These are phyloP conservation scores for Colletotrichum graminicola DNA, from an alignment of 2,329 filamentous ascomycete genomes.

Conservation along the genomic window DNA sequence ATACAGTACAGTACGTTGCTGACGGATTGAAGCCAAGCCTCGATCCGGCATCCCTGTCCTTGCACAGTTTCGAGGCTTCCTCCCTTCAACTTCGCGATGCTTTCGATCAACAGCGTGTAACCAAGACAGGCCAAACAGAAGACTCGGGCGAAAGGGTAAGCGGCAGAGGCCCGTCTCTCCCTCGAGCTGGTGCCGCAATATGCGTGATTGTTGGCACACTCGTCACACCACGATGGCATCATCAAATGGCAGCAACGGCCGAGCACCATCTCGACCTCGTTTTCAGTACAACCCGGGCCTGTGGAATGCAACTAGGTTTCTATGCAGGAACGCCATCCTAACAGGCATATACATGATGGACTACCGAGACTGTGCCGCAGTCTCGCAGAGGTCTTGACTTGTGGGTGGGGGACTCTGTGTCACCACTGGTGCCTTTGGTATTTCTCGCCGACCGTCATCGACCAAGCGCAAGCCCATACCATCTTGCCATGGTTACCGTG, in stretches of 20 bases:
- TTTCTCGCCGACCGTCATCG: conserved; percentile 25
- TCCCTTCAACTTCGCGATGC: conserved; percentile 1
- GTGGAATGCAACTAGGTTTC: not conserved
- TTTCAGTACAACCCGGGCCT: conserved; percentile 6
- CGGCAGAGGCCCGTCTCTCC: not conserved
- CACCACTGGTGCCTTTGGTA: conserved; percentile 26
- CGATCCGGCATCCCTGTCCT: conserved; percentile 19
- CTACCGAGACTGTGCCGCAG: conserved; percentile 35
- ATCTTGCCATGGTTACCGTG: conserved; percentile 17
- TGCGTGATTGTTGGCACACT: not conserved
- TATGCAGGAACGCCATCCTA: conserved; percentile 29
- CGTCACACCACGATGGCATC: conserved; percentile 36
- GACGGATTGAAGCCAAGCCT: conserved; percentile 26
- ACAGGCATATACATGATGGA: conserved; percentile 9
- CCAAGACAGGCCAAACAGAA: conserved; percentile 9
- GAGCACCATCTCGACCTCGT: conserved; percentile 9
- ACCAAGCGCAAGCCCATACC: conserved; percentile 30
- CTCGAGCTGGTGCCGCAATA: conserved; percentile 5
- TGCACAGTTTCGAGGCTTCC: conserved; percentile 5
- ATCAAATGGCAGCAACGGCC: conserved; percentile 21
- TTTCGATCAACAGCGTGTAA: not conserved
- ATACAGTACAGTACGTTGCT: not conserved
- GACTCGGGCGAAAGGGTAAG: not conserved
- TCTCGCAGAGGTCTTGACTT: conserved; percentile 16
- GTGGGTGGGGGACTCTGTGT: conserved; percentile 29